phyloP scores from a whole-genome alignment of 139 green algal genomes.

The Micractinium sp. region DNA sequence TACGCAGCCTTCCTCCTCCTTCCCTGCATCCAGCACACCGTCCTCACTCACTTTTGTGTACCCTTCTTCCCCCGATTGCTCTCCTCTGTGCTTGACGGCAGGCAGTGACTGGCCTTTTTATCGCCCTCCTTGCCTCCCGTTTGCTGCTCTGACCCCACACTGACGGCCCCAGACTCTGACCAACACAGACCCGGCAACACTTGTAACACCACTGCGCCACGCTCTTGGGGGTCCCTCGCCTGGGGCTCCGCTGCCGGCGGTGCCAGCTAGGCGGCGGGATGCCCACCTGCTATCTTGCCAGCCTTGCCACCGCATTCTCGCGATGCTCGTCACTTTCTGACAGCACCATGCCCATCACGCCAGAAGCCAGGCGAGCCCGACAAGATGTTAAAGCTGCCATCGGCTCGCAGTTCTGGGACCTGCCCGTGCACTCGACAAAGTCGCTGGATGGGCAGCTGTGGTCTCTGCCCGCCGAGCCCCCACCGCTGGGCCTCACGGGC shows the following conservation, averaged over 20 bases:
- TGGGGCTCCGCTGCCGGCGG: too few relatives aligned
- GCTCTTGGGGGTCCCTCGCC: too few relatives aligned
- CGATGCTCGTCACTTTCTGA: not conserved
- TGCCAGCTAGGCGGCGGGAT: too few relatives aligned
- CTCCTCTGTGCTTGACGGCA: too few relatives aligned
- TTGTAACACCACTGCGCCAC: too few relatives aligned
- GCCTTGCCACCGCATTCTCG: not conserved
- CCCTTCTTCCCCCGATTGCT: not conserved
- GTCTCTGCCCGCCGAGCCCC: slow-evolving; percentile 64
- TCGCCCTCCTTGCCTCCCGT: not conserved
- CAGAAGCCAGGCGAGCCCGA: slow-evolving; percentile 59
- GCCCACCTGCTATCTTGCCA: too few relatives aligned
- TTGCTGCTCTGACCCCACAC: not conserved
- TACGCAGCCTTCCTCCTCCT: not conserved
- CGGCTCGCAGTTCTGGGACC: slow-evolving; percentile 76
- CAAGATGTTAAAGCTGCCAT: slow-evolving; percentile 58
- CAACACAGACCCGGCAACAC: too few relatives aligned
- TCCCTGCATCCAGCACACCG: not conserved
- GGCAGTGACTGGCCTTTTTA: too few relatives aligned
- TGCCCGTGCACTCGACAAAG: slow-evolving; percentile 41
- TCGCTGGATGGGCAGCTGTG: slow-evolving; percentile 57
- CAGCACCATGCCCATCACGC: slow-evolving; percentile 58
- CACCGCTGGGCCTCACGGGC: slow-evolving; percentile 53
- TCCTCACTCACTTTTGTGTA: not conserved
- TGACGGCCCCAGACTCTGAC: too few relatives aligned